These are phyloP conservation scores for Conoideocrella luteorostrata DNA, from an alignment of 2,329 filamentous ascomycete species.

Conservation along the genomic window DNA sequence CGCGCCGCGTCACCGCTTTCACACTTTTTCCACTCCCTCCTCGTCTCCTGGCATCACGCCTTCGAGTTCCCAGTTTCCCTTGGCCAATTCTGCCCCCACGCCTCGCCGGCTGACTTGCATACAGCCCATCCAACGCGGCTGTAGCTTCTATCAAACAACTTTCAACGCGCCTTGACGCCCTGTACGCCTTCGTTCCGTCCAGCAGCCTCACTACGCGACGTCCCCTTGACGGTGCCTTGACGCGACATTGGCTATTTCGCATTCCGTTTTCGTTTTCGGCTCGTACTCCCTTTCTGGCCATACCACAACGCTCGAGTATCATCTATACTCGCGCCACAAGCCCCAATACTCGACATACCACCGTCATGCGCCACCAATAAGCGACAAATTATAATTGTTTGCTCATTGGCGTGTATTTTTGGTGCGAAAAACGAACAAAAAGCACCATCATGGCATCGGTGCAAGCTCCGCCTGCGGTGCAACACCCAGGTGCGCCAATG, in stretches of 20 bases:
- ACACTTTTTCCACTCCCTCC: slow-evolving; percentile 34
- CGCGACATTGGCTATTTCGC: slow-evolving; percentile 18
- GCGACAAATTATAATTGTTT: slow-evolving; percentile 15
- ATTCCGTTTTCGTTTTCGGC: slow-evolving; percentile 3
- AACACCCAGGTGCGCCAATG: slow-evolving; percentile 57
- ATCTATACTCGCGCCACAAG: slow-evolving; percentile 1
- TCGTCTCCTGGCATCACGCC: slow-evolving; percentile 9
- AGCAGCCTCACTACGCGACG: slow-evolving; percentile 12
- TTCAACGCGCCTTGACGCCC: slow-evolving; percentile 22
- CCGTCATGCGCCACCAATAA: slow-evolving; percentile 35
- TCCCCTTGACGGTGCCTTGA: slow-evolving; percentile 14
- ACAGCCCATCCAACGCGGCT: slow-evolving; percentile 8
- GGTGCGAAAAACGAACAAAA: slow-evolving; percentile 7
- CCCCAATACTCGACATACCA: slow-evolving; percentile 13
- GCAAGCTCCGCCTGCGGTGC: slow-evolving; percentile 63
- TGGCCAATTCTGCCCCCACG: slow-evolving; percentile 12
- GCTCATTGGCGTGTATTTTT: slow-evolving; percentile 18
- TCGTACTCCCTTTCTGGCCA: slow-evolving; percentile 3
- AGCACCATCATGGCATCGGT: slow-evolving; percentile 69
- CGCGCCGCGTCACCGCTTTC: slow-evolving; percentile 33
- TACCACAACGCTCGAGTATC: not conserved
- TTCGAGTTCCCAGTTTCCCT: slow-evolving; percentile 9
- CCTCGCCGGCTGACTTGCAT: slow-evolving; percentile 9
- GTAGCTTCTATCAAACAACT: slow-evolving; percentile 6
- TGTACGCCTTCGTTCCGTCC: slow-evolving; percentile 18